These are phyloP conservation scores for Dothidotthia symphoricarpi DNA, from an alignment of 2,329 filamentous ascomycete genomes.

Conservation along the genomic window DNA sequence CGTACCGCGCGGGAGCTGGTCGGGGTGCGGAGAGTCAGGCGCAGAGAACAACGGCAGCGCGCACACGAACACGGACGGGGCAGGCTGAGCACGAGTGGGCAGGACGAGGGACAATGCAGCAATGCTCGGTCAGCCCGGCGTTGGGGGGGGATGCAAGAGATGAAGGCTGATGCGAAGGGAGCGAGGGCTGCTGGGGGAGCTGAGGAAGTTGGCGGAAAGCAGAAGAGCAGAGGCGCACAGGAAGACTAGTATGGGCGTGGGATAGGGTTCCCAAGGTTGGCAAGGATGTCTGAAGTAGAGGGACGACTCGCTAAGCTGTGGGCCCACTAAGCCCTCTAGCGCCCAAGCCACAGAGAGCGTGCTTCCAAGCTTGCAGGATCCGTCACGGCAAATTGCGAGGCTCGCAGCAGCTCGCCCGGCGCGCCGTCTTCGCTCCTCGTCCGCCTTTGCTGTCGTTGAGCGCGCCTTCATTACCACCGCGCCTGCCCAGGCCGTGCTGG, in stretches of 20 bases:
- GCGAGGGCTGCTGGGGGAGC: slow-evolving; percentile 19
- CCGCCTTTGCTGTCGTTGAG: neutral
- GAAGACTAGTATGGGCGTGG: no score
- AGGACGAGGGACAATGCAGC: slow-evolving; percentile 4
- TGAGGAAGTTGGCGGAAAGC: slow-evolving; percentile 11
- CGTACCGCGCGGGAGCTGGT: slow-evolving; percentile 14
- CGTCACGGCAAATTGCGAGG: no score
- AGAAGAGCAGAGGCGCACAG: slow-evolving; percentile 15
- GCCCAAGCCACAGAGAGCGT: no score
- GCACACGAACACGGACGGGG: slow-evolving; percentile 17
- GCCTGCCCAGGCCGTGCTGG: no score
- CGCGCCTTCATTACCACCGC: slow-evolving; percentile 1
- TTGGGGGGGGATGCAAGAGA: slow-evolving; percentile 13
- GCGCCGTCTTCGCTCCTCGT: neutral
- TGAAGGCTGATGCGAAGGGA: slow-evolving; percentile 19
- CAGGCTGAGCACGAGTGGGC: slow-evolving; percentile 10
- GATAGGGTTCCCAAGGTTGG: no score
- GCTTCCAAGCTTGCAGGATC: no score
- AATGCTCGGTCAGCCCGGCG: slow-evolving; percentile 11
- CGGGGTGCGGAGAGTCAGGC: slow-evolving; percentile 25
- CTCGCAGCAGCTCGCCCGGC: no score
- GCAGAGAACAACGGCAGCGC: slow-evolving; percentile 27
- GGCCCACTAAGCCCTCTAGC: no score
- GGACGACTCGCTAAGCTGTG: no score
- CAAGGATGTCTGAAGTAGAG: no score